Evolutionary conservation across 2,329 filamentous ascomycete species (phyloP), one percentile per base, ranked within the genome.

Genomic region (Chalara sp.): DNA sequence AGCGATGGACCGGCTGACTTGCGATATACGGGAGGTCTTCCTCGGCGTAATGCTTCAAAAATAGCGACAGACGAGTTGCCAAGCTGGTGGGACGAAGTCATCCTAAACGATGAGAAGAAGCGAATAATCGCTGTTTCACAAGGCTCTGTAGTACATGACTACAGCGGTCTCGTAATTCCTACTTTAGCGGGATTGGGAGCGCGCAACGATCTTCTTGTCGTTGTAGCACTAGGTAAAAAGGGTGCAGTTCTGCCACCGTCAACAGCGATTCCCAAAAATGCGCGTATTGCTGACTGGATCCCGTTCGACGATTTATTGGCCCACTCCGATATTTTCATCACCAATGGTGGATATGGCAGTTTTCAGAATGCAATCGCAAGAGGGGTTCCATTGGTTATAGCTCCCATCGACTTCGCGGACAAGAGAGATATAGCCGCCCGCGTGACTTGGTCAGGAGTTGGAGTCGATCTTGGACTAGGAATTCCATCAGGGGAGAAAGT

Each of bases 61-160:
- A 21, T 21, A 21, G 21, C 21, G 21, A 21, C 21, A 21, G 21
- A 21, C 21, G 49, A 50, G 2, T 66, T 63, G 37, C 76, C 76
- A 0, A 31, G 57, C 6, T 79, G 73, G 71, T 79, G 73, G 73
- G 47, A 63, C 3, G 68, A 72, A 5, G 63, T 79, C 12, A 57
- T 65, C 7, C 49, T 57, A 12, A 68, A 70, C 43, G 61, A 67
- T 21, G 72, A 70, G 50, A 69, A 68, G 47, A 65, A 66, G 48
- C 65, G 66, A 21, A 61, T 72, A 10, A 55, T 71, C 12, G 59
- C 65, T 33, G 67, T 70, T 6, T 67, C 61, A 28, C 68, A 69
- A 49, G 69, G 69, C 1, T 69, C 67, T 5, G 49, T 69, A 0
- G 59, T 58, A 5, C 48, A 61, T 21, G 50, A 66, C 30, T 61